Evolutionary conservation across 1,139 yeast species (phyloP).

Genomic region (Suhomyces yuchorum): DNA sequence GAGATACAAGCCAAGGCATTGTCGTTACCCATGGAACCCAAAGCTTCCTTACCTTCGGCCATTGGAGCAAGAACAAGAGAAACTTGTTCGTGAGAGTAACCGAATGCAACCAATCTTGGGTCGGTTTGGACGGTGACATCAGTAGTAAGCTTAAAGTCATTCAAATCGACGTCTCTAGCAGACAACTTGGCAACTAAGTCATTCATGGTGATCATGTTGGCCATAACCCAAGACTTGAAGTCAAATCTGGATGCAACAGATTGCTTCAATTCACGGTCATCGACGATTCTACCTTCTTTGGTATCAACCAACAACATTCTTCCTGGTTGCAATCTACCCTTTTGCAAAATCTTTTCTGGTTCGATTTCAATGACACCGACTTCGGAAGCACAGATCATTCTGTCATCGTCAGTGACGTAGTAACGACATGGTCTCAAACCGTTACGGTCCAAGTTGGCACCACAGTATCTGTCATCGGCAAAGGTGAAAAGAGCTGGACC

Average conservation of each 20-base stretch:
- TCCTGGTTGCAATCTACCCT: conserved; percentile 96
- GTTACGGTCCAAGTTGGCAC: conserved; percentile 96
- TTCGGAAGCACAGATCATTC: conserved; percentile 97
- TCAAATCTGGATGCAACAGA: conserved; percentile 84
- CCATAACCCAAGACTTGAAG: conserved; percentile 90
- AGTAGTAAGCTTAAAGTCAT: conserved; percentile 12
- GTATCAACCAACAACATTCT: conserved; percentile 96
- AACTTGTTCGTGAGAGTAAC: conserved; percentile 91
- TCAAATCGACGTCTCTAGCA: conserved; percentile 45
- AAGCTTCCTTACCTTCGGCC: conserved; percentile 95
- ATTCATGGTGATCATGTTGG: conserved; percentile 80
- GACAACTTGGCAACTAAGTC: conserved; percentile 66
- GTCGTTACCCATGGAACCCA: conserved; percentile 99
- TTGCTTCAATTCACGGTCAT: conserved; percentile 83
- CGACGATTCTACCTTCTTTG: conserved; percentile 88
- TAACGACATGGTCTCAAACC: conserved; percentile 98
- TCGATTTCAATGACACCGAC: conserved; percentile 95
- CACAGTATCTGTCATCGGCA: conserved; percentile 97
- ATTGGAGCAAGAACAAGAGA: conserved; percentile 84
- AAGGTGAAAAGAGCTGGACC: conserved; percentile 97
- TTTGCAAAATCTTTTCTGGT: conserved; percentile 77
- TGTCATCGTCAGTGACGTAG: conserved; percentile 90
- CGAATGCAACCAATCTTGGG: conserved; percentile 82
- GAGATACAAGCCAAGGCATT: conserved; percentile 95
- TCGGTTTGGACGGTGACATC: conserved; percentile 67